Percentiles rank a stretch among this genome's conserved stretches.
These are phyloP conservation scores for Phylloboletellus chloephorus DNA, from an alignment of 1,284 basidiomycete species.

Conservation along the genomic window DNA sequence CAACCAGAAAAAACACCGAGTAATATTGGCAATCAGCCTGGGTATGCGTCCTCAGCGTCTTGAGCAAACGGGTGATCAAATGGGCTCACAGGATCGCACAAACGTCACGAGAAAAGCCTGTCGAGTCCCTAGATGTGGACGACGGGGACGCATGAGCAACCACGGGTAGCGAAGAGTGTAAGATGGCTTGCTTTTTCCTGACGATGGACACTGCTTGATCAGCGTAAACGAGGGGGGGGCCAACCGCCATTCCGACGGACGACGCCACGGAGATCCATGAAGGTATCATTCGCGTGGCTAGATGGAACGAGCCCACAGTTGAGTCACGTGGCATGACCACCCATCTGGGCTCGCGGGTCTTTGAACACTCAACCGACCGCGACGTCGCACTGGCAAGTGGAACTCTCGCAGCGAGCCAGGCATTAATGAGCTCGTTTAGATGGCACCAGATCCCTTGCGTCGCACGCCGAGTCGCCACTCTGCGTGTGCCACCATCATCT, in stretches of 20 bases:
- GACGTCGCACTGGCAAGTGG: too few species aligned
- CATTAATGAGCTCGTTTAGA: too few species aligned
- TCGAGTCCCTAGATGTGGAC: slow-evolving; percentile 57
- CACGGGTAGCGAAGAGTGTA: slow-evolving; percentile 5
- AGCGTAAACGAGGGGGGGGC: slow-evolving; percentile 64
- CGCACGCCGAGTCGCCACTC: too few species aligned
- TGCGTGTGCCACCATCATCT: too few species aligned
- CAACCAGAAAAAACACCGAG: slow-evolving; percentile 84
- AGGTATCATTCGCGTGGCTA: slow-evolving; percentile 15
- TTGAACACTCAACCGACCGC: too few species aligned
- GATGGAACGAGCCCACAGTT: too few species aligned
- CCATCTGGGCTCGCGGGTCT: too few species aligned
- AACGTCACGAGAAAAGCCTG: slow-evolving; percentile 80
- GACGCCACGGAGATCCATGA: slow-evolving; percentile 41
- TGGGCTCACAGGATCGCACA: slow-evolving; percentile 65
- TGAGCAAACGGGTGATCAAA: slow-evolving; percentile 5
- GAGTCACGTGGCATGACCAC: too few species aligned
- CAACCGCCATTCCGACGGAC: slow-evolving; percentile 52
- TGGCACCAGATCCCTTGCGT: too few species aligned
- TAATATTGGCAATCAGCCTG: slow-evolving; percentile 77
- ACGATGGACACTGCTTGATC: slow-evolving; percentile 74
- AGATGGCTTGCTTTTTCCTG: slow-evolving; percentile 52
- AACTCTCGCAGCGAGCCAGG: too few species aligned
- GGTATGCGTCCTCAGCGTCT: slow-evolving; percentile 11
- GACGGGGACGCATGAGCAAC: slow-evolving; percentile 18